Conservation (phyloP, 2,329 filamentous ascomycete genomes). For the Ceratocystiopsis sp. region DNA sequence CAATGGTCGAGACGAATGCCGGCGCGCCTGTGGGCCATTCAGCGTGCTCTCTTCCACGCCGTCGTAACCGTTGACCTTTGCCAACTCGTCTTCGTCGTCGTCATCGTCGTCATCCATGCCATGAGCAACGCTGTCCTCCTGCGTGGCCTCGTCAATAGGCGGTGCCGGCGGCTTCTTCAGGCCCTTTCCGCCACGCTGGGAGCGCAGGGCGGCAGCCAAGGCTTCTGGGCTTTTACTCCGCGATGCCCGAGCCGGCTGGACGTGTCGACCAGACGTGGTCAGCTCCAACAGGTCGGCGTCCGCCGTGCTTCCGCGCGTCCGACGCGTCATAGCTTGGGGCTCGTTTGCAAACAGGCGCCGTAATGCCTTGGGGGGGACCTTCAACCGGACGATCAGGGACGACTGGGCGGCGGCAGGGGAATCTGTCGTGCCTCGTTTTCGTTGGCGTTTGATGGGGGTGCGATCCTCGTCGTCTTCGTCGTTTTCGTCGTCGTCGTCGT, state of each 20-base stretch:
- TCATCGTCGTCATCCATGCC: conserved; percentile 7
- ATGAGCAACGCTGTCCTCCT: conserved; percentile 24
- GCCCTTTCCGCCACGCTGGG: conserved; percentile 33
- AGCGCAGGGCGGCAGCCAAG: conserved; percentile 14
- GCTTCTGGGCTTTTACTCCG: conserved; percentile 41
- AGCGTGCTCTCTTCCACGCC: conserved; percentile 3
- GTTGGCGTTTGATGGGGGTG: neutral
- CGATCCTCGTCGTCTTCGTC: conserved; percentile 18
- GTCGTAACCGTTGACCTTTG: conserved; percentile 14
- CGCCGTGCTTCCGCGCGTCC: conserved; percentile 37
- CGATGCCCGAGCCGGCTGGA: conserved; percentile 27
- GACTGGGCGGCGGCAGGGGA: conserved; percentile 2
- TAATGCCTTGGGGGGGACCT: too few species aligned
- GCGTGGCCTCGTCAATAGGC: conserved; percentile 31
- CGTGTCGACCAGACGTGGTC: conserved; percentile 43
- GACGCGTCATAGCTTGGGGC: conserved; percentile 19
- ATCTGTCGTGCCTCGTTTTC: too few species aligned
- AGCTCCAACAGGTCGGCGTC: conserved; percentile 40
- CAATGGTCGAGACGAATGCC: conserved; percentile 2
- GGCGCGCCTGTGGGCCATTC: neutral
- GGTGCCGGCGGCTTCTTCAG: conserved; percentile 27
- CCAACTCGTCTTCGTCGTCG: conserved; percentile 18
- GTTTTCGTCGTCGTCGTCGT: conserved; percentile 17
- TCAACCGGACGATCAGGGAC: conserved; percentile 11
- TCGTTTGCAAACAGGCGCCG: conserved; percentile 12